Evolutionary conservation across 2,329 filamentous ascomycete genomes (phyloP), one percentile per base, ranked within the genome.

Genomic region (Neopestalotiopsis rosae): DNA sequence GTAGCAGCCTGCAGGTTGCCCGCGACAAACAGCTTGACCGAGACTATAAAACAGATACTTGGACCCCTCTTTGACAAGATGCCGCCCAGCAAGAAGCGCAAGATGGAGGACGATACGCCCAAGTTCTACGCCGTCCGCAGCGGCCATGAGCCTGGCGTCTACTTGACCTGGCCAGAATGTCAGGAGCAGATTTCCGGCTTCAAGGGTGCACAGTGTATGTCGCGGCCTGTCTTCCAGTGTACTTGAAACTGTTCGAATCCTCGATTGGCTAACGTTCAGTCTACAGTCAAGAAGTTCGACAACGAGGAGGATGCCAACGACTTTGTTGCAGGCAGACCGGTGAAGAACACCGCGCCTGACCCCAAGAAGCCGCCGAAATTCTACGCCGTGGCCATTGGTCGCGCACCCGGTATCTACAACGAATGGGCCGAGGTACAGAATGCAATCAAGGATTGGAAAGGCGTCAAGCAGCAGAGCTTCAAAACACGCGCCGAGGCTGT

Each of bases 271-370:
- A 32, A 67, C n/a, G 32, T 69, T 32, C 42, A 52, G 66, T 63
- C 52, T 28, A n/a, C 66, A 96, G 94, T 92, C 84, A 95, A 96
- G 82, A 94, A 92, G 1, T 98, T 97, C 77, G 82, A 86, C 10
- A 89, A 87, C 0, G 83, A 87, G 69, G 87, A 90, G 71, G 94
- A 97, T 69, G 95, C 95, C n/a, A 88, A 92, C 75, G 89, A 89
- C 1, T 98, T 93, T 77, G 85, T 94, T 32, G 89, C 87, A 1
- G 92, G 93, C 61, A 87, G 86, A 72, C 86, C 87, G 68, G 79
- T 79, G 7, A 78, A 77, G 3, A 73, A 76, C 14, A 76, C 80
- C 17, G 75, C 81, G 24, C 75, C 81, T 28, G 78, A 82, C 56
- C 74, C 81, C 62, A 78, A 83, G 69, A 61, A 59, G 34, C 81